Percentiles rank a stretch among this genome's conserved stretches.
Conservation (phyloP, 2,329 filamentous ascomycete species). For the Drechslera avenae region DNA sequence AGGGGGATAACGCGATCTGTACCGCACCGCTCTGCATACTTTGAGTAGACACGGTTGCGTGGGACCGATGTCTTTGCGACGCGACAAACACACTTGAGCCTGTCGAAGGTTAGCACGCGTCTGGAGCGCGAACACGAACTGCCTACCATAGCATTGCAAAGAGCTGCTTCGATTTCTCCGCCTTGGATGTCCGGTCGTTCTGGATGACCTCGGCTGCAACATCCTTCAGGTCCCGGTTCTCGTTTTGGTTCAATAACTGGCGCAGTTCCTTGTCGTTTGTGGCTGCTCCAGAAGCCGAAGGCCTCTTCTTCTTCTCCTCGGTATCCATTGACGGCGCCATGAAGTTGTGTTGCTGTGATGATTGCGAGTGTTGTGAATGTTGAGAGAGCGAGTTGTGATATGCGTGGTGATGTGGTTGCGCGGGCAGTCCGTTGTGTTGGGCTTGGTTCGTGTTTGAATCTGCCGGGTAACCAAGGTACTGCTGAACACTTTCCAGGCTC, state of each 20-base stretch:
- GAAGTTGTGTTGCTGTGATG: conserved; percentile 33
- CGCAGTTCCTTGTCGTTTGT: conserved; percentile 83
- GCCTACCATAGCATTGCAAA: conserved; percentile 87
- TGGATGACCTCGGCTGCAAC: conserved; percentile 77
- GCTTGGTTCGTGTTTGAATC: conserved; percentile 25
- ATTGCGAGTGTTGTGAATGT: conserved; percentile 29
- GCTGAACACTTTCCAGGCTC: conserved; percentile 42
- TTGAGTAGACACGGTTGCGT: conserved; percentile 89
- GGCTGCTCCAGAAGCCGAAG: conserved; percentile 69
- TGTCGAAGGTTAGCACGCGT: conserved; percentile 48
- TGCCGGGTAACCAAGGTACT: conserved; percentile 38
- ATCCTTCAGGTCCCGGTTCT: conserved; percentile 69
- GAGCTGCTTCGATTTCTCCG: conserved; percentile 81
- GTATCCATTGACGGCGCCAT: conserved; percentile 37
- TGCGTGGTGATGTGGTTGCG: conserved; percentile 36
- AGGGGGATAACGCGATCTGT: conserved; percentile 92
- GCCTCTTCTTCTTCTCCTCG: conserved; percentile 60
- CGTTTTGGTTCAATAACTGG: conserved; percentile 73
- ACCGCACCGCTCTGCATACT: conserved; percentile 90
- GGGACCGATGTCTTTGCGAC: conserved; percentile 85
- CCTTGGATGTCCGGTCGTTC: conserved; percentile 79
- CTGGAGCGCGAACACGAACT: background rate
- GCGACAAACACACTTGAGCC: conserved; percentile 73
- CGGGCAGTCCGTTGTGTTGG: conserved; percentile 25
- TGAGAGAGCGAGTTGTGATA: conserved; percentile 37